phyloP scores from a whole-genome alignment of 306 rosid species.

The Cucurbita ficifolia region DNA sequence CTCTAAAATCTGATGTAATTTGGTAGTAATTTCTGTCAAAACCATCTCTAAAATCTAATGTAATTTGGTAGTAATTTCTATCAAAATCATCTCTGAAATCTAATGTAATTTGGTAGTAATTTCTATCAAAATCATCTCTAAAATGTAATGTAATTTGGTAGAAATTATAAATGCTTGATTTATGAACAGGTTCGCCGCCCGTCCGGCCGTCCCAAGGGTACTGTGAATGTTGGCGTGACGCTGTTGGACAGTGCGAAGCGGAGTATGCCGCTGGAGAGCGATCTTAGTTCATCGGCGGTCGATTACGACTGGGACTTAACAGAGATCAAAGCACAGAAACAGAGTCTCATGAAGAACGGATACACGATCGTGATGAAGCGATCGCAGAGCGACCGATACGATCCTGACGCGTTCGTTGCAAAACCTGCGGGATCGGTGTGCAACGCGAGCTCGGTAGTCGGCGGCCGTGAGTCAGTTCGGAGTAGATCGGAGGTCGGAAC shows the following conservation, averaged over 20 bases:
- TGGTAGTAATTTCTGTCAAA: conserved; percentile 9
- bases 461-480: background rate
- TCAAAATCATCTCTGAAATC: background rate
- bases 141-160: no score
- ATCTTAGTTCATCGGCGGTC: conserved; percentile 33
- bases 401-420: background rate
- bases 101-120: background rate
- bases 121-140: background rate
- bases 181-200: conserved; percentile 34
- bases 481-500: background rate
- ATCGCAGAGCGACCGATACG: conserved; percentile 17
- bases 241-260: conserved; percentile 39
- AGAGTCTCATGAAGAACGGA: background rate
- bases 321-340: conserved; percentile 10
- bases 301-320: conserved; percentile 20
- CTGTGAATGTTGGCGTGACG: conserved; percentile 41
- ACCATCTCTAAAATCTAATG: background rate
- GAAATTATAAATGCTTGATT: background rate
- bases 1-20: background rate
- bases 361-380: conserved; percentile 3
- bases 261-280: conserved; percentile 60
- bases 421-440: conserved; percentile 8
- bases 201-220: conserved; percentile 61
- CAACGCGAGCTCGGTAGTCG: background rate
- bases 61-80: conserved; percentile 7